These are phyloP conservation scores for Fusarium continuum DNA, from an alignment of 2,329 filamentous ascomycete species.

Conservation along the genomic window DNA sequence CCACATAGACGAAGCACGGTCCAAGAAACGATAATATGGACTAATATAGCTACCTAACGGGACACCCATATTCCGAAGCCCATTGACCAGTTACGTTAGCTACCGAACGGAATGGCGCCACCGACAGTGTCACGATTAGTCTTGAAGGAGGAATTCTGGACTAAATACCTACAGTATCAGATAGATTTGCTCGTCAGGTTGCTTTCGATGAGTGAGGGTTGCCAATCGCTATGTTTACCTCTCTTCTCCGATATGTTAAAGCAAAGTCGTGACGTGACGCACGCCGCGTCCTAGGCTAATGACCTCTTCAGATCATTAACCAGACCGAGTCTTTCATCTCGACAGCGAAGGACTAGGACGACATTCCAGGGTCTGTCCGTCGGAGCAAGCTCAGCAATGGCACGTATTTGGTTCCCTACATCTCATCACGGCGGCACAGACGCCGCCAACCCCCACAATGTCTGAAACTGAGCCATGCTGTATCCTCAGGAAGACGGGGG, in stretches of 20 bases:
- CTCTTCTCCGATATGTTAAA: too few relatives aligned
- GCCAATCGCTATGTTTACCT: neutral
- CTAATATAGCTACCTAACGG: constrained; percentile 22
- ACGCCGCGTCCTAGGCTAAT: too few relatives aligned
- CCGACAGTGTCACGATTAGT: constrained; percentile 4
- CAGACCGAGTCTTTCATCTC: neutral
- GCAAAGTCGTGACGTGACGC: too few relatives aligned
- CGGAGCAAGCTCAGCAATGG: constrained; percentile 10
- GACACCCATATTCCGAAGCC: constrained; percentile 11
- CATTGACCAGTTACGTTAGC: constrained; percentile 22
- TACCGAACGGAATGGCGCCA: constrained; percentile 36
- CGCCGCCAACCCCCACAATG: constrained; percentile 22
- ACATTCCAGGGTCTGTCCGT: constrained; percentile 8
- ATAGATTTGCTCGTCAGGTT: neutral
- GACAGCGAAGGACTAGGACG: constrained; percentile 2
- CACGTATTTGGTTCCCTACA: constrained; percentile 21
- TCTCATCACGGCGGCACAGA: constrained; percentile 12
- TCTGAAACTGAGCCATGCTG: constrained; percentile 33
- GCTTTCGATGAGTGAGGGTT: constrained; percentile 3
- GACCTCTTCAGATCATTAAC: neutral
- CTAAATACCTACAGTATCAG: constrained; percentile 5
- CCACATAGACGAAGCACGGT: constrained; percentile 7
- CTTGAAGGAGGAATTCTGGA: constrained; percentile 12
- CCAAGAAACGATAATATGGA: constrained; percentile 9
- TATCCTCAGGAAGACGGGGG: constrained; percentile 6